phyloP scores from a whole-genome alignment of 441 rosid genomes.

The Pelargonium exstipulatum region DNA sequence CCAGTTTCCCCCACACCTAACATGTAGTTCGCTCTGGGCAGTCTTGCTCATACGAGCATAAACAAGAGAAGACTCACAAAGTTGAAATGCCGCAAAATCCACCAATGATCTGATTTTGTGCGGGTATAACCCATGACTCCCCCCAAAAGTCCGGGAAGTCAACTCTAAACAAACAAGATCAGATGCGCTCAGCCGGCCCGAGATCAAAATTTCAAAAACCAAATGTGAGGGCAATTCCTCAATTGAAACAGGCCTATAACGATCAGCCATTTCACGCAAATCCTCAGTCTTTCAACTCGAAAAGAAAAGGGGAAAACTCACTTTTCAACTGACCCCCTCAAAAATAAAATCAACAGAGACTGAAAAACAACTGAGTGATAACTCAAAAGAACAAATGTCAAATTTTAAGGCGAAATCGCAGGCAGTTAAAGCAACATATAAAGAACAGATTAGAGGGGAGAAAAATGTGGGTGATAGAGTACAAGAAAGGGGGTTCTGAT shows the following conservation, averaged over 20 bases:
- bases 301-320: conserved; percentile 8
- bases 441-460: conserved; percentile 66
- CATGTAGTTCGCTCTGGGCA: conserved; percentile 58
- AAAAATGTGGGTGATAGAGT: conserved; percentile 48
- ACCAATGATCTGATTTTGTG: conserved; percentile 62
- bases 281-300: conserved; percentile 20
- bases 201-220: conserved; percentile 70
- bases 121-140: conserved; percentile 53
- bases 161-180: conserved; percentile 69
- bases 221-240: conserved; percentile 91
- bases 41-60: conserved; percentile 48
- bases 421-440: conserved; percentile 69
- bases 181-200: conserved; percentile 52
- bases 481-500: conserved; percentile 38
- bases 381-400: conserved; percentile 26
- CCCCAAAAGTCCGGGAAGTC: conserved; percentile 73
- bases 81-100: conserved; percentile 73
- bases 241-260: conserved; percentile 40
- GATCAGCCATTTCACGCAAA: conserved; percentile 49
- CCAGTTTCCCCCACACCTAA: conserved; percentile 79
- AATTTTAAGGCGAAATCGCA: conserved; percentile 76
- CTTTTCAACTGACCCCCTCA: background rate
- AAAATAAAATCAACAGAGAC: background rate
- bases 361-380: background rate
- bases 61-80: conserved; percentile 46